Conservation (phyloP, 805 yeast genomes). For the Pichia manshurica region DNA sequence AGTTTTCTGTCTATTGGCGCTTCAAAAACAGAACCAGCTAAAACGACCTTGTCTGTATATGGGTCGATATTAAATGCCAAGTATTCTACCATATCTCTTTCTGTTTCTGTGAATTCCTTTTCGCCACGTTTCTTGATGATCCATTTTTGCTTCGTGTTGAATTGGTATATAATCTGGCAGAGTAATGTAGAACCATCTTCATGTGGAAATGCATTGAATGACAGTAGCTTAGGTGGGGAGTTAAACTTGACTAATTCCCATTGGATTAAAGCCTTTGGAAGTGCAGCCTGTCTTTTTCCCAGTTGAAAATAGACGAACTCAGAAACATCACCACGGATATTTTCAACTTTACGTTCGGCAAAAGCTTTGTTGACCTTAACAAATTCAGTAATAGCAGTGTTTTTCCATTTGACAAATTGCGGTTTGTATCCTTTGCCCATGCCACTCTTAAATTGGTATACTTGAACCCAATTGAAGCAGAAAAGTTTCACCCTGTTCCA, state of each 20-base stretch:
- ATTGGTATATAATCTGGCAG: slow-evolving; percentile 52
- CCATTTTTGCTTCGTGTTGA: slow-evolving; percentile 57
- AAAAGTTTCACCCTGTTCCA: slow-evolving; percentile 60
- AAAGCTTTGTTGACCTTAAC: slow-evolving; percentile 78
- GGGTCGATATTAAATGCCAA: slow-evolving; percentile 59
- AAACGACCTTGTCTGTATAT: slow-evolving; percentile 45
- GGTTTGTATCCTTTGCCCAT: slow-evolving; percentile 46
- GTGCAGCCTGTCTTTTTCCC: slow-evolving; percentile 41
- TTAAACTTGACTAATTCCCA: slow-evolving; percentile 78
- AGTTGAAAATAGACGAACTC: slow-evolving; percentile 62
- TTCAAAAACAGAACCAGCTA: slow-evolving; percentile 69
- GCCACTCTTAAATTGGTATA: slow-evolving; percentile 36
- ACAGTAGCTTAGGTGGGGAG: slow-evolving; percentile 63
- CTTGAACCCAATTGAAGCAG: slow-evolving; percentile 58
- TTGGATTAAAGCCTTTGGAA: slow-evolving; percentile 57
- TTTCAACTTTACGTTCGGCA: slow-evolving; percentile 50
- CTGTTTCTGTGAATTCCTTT: slow-evolving; percentile 39
- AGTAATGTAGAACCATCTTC: slow-evolving; percentile 34
- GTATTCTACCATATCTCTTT: slow-evolving; percentile 55
- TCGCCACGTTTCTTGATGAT: slow-evolving; percentile 40
- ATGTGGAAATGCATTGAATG: slow-evolving; percentile 52
- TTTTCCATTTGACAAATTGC: slow-evolving; percentile 73
- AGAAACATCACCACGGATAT: slow-evolving; percentile 42
- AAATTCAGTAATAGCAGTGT: slow-evolving; percentile 71
- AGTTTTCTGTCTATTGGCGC: slow-evolving; percentile 37